Conservation (phyloP, 176 grass and related monocot genomes). For the Leersia perrieri region DNA sequence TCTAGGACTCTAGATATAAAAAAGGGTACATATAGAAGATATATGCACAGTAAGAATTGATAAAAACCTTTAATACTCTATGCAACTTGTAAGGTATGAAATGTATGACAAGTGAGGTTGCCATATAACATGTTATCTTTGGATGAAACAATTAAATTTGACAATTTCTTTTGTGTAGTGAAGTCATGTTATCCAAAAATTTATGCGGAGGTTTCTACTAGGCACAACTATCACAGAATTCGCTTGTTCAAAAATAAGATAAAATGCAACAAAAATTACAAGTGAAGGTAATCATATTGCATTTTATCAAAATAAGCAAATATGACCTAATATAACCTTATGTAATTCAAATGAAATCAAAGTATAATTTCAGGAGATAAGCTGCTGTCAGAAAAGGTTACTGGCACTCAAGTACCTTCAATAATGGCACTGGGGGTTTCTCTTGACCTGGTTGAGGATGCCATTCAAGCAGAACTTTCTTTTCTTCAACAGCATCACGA, state of each 20-base stretch:
- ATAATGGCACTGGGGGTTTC: constrained; percentile 78
- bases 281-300: constrained; percentile 6
- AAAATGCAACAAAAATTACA: neutral
- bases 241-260: neutral
- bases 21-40: neutral
- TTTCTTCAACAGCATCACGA: constrained; percentile 73
- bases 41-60: neutral
- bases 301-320: neutral
- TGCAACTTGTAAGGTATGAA: neutral
- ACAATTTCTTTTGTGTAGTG: neutral
- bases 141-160: neutral
- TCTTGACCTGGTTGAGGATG: constrained; percentile 72
- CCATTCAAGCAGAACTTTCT: constrained; percentile 80
- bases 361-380: constrained; percentile 17
- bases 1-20: neutral
- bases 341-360: constrained; percentile 25
- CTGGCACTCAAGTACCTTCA: constrained; percentile 55
- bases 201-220: neutral
- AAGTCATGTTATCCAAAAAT: neutral
- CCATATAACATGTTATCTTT: neutral
- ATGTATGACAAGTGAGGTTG: neutral
- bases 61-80: neutral
- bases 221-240: neutral
- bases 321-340: constrained; percentile 5
- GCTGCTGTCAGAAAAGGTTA: neutral